phyloP scores from a whole-genome alignment of 257 asterid species.

The Paraleonurus japonicus region DNA sequence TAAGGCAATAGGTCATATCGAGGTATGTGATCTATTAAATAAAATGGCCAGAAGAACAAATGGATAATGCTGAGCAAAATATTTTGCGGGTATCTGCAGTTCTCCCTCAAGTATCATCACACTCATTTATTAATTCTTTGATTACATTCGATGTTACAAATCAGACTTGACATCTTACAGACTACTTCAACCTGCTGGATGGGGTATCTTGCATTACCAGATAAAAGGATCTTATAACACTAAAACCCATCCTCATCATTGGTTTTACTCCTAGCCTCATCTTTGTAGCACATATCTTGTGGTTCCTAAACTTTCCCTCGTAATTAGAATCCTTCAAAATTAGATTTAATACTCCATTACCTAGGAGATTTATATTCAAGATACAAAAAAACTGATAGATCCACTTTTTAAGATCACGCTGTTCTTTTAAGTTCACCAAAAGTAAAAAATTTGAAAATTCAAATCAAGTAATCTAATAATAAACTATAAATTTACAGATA shows the following conservation, averaged over 20 bases:
- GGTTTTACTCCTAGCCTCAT: not conserved
- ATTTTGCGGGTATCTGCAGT: conserved; percentile 1
- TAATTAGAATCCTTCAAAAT: not conserved
- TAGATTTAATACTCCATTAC: not conserved
- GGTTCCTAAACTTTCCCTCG: not conserved
- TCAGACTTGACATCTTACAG: conserved; percentile 13
- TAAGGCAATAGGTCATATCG: not conserved
- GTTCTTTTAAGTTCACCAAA: not conserved
- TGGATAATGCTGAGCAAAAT: not conserved
- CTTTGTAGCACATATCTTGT: not conserved
- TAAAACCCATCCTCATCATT: conserved; percentile 4
- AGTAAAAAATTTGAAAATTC: not conserved
- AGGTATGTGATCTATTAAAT: not conserved
- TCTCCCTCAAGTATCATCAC: conserved; percentile 9
- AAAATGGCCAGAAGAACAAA: conserved; percentile 13
- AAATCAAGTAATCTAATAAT: not conserved
- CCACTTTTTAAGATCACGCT: not conserved
- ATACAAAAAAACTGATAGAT: not conserved
- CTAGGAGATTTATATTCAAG: not conserved
- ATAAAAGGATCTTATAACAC: conserved; percentile 3
- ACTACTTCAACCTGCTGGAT: not conserved
- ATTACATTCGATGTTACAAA: not conserved
- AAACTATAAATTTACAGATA: not conserved
- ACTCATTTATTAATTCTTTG: not conserved
- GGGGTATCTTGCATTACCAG: not conserved